Evolutionary conservation across 2,329 filamentous ascomycete species (phyloP), one percentile per base, ranked within the genome.

Genomic region (Cylindrodendrum hubeiense): DNA sequence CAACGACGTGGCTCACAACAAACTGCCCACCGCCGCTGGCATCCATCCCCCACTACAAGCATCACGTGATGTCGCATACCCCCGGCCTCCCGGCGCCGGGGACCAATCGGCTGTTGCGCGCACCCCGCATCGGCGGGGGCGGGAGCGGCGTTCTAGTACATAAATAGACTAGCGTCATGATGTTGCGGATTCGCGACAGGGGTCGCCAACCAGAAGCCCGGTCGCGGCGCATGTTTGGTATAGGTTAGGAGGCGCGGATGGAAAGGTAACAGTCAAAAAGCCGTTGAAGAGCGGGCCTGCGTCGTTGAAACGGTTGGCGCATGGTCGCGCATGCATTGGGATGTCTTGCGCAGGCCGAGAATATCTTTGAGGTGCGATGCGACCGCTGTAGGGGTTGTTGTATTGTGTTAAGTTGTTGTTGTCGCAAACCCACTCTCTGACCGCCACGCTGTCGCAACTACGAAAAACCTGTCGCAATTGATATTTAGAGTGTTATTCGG

Each of bases 91-190:
- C 5, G 13, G 15, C 46, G 4, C 2, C 7, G 15, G 2, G 3
- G 24, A 17, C 71, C 71, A 74, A 74, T 73, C 67, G 67, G 62
- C 52, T 69, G 17, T n/a, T 19, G 28, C 24, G 47, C 53, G 19
- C 47, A 49, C 56, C 68, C 67, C 68, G 60, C 68, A 69, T 67
- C 52, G 65, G 63, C 62, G 65, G 68, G 63, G n/a, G 49, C 68
- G 67, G 68, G 68, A 74, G 61, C 67, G 70, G 65, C 49, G 60
- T 61, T 63, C 71, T 74, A 74, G 65, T 21, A 12, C 46, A n/a
- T 24, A 47, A 55, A 59, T 30, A 22, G 64, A 43, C 51, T 70
- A 68, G 71, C 55, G 67, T 15, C 9, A 15, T 21, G 10, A 19
- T 9, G 30, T 10, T 33, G 12, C 41, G 52, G 67, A 68, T 69